These are phyloP conservation scores for Aspergillus mulundensis DNA, from an alignment of 495 filamentous ascomycete genomes.

Conservation along the genomic window DNA sequence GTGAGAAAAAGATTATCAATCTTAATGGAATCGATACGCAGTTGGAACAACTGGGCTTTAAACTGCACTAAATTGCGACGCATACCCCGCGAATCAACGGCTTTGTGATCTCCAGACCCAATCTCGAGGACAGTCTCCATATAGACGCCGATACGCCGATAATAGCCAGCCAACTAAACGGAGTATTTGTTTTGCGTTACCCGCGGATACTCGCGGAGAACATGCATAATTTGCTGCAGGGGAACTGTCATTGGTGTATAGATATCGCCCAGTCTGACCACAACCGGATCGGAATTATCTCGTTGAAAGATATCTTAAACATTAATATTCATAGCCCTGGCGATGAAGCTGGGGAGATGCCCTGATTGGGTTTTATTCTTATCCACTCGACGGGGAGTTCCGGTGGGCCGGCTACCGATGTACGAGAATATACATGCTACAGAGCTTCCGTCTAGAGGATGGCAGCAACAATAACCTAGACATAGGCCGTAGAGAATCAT, in stretches of 20 bases:
- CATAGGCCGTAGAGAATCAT: not conserved
- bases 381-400: slow-evolving; percentile 9
- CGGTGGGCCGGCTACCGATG: slow-evolving; percentile 4
- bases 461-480: not conserved
- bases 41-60: no score
- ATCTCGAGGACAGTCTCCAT: no score
- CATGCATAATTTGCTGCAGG: not conserved
- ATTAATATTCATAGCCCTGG: not conserved
- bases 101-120: no score
- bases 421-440: not conserved
- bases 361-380: slow-evolving; percentile 14
- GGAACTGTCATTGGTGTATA: not conserved
- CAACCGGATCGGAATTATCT: not conserved
- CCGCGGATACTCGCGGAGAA: slow-evolving; percentile 14
- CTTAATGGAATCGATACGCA: no score
- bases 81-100: no score
- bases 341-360: not conserved
- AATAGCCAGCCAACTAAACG: slow-evolving; percentile 8
- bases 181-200: slow-evolving; percentile 14
- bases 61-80: no score
- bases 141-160: not conserved
- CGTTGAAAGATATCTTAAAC: not conserved
- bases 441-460: not conserved
- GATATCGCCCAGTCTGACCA: not conserved
- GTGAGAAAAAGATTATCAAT: no score